Conservation (phyloP, 345 rosid species). For the Salix viminalis region DNA sequence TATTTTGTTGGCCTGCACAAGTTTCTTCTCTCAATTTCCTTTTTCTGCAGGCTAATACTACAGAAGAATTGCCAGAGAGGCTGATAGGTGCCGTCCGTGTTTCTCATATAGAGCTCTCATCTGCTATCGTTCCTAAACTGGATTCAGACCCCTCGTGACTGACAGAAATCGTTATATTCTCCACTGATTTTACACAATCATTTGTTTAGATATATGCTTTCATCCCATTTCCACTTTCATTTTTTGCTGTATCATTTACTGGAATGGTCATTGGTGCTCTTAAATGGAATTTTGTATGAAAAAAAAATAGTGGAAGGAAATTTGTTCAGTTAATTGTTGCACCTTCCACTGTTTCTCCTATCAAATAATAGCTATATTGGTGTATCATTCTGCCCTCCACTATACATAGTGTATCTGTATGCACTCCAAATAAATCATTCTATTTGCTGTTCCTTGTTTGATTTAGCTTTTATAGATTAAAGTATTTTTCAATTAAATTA, state of each 20-base stretch:
- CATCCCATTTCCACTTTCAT: background rate
- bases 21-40: background rate
- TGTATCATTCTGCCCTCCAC: too few relatives aligned
- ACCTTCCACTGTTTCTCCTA: background rate
- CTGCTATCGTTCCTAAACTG: slow-evolving; percentile 78
- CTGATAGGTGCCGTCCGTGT: slow-evolving; percentile 89
- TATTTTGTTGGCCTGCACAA: background rate
- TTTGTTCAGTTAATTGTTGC: background rate
- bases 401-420: too few relatives aligned
- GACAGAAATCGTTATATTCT: background rate
- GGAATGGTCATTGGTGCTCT: slow-evolving; percentile 1
- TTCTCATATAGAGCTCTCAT: slow-evolving; percentile 83
- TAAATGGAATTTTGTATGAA: background rate
- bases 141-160: slow-evolving; percentile 34
- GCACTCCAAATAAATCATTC: too few relatives aligned
- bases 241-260: background rate
- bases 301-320: slow-evolving; percentile 7
- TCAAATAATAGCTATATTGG: too few relatives aligned
- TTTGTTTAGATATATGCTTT: slow-evolving; percentile 11
- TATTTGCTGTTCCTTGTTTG: too few relatives aligned
- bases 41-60: slow-evolving; percentile 61
- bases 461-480: too few relatives aligned
- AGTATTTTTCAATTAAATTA: too few relatives aligned
- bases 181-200: slow-evolving; percentile 11
- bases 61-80: slow-evolving; percentile 85